phyloP scores from a whole-genome alignment of 345 rosid species.

The Anastatica hierochuntica region DNA sequence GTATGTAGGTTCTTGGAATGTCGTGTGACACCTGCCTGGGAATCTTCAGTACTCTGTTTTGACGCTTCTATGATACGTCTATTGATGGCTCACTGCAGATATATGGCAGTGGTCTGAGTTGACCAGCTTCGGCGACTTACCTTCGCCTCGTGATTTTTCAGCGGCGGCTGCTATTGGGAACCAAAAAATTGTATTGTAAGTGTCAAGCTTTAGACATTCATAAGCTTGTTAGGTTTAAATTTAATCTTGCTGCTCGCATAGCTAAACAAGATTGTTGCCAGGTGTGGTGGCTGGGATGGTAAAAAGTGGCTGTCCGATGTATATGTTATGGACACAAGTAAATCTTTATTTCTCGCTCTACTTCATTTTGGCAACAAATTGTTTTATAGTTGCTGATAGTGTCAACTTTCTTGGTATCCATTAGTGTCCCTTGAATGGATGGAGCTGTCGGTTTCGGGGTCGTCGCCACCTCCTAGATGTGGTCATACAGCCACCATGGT shows the following conservation, averaged over 20 bases:
- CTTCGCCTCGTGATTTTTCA: conserved; percentile 83
- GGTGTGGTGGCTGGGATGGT: conserved; percentile 99
- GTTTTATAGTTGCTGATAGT: background rate
- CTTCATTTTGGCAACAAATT: background rate
- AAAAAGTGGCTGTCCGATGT: conserved; percentile 98
- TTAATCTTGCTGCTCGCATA: background rate
- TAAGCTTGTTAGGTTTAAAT: background rate
- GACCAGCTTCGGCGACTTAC: conserved; percentile 87
- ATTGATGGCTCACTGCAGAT: conserved; percentile 38
- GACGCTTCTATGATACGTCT: background rate
- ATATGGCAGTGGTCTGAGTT: conserved; percentile 99
- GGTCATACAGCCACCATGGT: conserved; percentile 96
- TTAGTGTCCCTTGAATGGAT: conserved; percentile 96
- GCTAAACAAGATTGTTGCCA: conserved; percentile 27
- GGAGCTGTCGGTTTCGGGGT: conserved; percentile 73
- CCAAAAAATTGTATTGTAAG: conserved; percentile 78
- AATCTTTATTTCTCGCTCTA: conserved; percentile 17
- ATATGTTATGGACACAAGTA: conserved; percentile 90
- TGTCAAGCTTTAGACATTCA: conserved; percentile 9
- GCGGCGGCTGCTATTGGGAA: conserved; percentile 85
- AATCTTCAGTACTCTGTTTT: background rate
- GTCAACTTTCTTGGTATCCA: conserved; percentile 12
- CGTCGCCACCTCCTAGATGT: conserved; percentile 91
- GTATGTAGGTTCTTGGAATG: too few species aligned
- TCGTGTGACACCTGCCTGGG: background rate